These are phyloP conservation scores for Potentilla sterilis DNA, from an alignment of 306 rosid genomes.

Conservation along the genomic window DNA sequence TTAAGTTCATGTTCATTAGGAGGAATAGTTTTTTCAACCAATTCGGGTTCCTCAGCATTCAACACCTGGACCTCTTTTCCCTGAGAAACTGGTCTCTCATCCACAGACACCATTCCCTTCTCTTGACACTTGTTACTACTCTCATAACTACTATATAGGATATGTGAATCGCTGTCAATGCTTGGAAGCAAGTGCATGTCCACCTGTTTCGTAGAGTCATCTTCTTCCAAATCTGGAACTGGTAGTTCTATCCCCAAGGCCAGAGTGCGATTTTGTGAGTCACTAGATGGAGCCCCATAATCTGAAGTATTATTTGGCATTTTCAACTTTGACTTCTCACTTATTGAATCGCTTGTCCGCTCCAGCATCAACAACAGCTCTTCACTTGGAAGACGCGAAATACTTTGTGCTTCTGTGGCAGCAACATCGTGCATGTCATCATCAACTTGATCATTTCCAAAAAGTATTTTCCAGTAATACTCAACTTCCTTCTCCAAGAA, in stretches of 20 bases:
- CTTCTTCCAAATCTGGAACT: constrained; percentile 17
- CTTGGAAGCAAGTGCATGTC: constrained; percentile 19
- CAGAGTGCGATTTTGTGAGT: constrained; percentile 21
- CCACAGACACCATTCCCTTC: constrained; percentile 16
- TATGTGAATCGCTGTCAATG: constrained; percentile 7
- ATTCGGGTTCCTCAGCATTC: constrained; percentile 7
- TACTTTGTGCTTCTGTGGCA: constrained; percentile 8
- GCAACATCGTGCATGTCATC: constrained; percentile 28
- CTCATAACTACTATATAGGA: constrained; percentile 1
- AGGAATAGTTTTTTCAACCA: constrained; percentile 11
- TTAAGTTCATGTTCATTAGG: constrained; percentile 9
- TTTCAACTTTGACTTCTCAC: constrained; percentile 24
- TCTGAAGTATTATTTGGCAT: constrained; percentile 17
- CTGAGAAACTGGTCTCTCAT: constrained; percentile 18
- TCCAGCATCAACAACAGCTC: constrained; percentile 20
- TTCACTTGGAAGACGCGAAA: constrained; percentile 16
- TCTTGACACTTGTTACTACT: constrained; percentile 17
- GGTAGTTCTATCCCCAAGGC: constrained; percentile 34
- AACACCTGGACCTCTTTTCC: constrained; percentile 10
- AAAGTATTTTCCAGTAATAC: constrained; percentile 35
- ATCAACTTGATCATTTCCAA: constrained; percentile 29
- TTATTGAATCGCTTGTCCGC: background rate
- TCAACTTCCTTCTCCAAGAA: constrained; percentile 48
- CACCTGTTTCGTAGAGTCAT: constrained; percentile 16
- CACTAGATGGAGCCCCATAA: constrained; percentile 29